Conservation (phyloP, 2,329 filamentous ascomycete species). For the Ascochyta fabae region DNA sequence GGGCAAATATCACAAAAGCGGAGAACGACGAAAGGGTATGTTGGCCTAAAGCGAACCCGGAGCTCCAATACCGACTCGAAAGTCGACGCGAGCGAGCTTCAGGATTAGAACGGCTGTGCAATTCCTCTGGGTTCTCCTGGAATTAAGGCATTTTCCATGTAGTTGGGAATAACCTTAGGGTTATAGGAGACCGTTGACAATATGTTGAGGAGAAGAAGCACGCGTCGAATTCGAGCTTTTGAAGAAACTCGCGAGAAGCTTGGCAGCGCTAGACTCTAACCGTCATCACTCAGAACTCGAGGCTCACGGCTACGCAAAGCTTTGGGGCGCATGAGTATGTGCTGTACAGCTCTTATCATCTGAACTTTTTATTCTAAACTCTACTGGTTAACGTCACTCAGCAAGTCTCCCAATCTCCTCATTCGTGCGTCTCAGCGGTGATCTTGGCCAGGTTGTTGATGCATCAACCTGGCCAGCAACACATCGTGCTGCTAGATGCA, state of each 20-base stretch:
- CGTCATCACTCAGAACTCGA: conserved; percentile 2
- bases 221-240: conserved; percentile 8
- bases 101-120: conserved; percentile 51
- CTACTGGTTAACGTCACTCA: not conserved
- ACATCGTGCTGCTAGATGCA: not conserved
- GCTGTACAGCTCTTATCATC: not conserved
- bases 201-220: conserved; percentile 36
- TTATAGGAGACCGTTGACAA: conserved; percentile 38
- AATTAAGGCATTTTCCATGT: conserved; percentile 38
- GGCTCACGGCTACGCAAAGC: not conserved
- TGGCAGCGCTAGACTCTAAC: conserved; percentile 14
- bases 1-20: conserved; percentile 4
- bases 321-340: not conserved
- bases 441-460: not conserved
- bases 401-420: not conserved
- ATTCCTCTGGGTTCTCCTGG: conserved; percentile 46
- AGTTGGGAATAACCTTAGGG: conserved; percentile 34
- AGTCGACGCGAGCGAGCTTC: conserved; percentile 44
- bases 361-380: not conserved
- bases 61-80: conserved; percentile 44
- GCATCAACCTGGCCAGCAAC: not conserved
- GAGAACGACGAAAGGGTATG: conserved; percentile 25
- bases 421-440: not conserved
- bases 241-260: conserved; percentile 7
- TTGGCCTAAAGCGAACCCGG: conserved; percentile 52